phyloP scores from a whole-genome alignment of 495 filamentous ascomycete species.

The Apiosordaria backusii region DNA sequence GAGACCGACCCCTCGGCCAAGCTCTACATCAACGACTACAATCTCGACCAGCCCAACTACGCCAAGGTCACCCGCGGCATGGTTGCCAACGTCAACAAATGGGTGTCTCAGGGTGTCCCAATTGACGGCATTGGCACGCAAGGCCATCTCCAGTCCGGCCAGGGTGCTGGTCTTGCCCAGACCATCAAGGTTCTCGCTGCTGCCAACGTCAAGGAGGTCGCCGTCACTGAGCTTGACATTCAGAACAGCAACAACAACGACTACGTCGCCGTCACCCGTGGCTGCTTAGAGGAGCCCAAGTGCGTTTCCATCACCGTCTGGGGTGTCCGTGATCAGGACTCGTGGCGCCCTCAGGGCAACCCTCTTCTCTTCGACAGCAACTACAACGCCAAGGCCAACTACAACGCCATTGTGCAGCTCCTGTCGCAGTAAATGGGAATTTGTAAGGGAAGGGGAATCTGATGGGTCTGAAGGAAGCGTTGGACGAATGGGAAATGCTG shows the following conservation, averaged over 20 bases:
- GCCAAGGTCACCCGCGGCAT: slow-evolving; percentile 59
- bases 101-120: slow-evolving; percentile 60
- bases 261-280: slow-evolving; percentile 61
- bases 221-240: slow-evolving; percentile 66
- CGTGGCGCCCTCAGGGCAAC: slow-evolving; percentile 58
- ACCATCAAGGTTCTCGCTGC: slow-evolving; percentile 57
- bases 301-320: slow-evolving; percentile 76
- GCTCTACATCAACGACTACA: slow-evolving; percentile 71
- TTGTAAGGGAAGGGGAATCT: not conserved
- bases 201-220: slow-evolving; percentile 52
- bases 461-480: no score
- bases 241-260: slow-evolving; percentile 54
- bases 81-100: slow-evolving; percentile 61
- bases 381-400: slow-evolving; percentile 62
- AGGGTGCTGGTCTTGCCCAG: slow-evolving; percentile 41
- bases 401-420: slow-evolving; percentile 55
- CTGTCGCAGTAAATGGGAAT: slow-evolving; percentile 35
- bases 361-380: slow-evolving; percentile 63
- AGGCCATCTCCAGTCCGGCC: slow-evolving; percentile 54
- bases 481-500: not conserved
- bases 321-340: slow-evolving; percentile 68
- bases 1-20: slow-evolving; percentile 55
- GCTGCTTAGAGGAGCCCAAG: slow-evolving; percentile 59
- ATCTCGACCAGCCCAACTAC: slow-evolving; percentile 46
- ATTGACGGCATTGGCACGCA: slow-evolving; percentile 74